Conservation (phyloP, 345 rosid species). For the Aquilaria sinensis region DNA sequence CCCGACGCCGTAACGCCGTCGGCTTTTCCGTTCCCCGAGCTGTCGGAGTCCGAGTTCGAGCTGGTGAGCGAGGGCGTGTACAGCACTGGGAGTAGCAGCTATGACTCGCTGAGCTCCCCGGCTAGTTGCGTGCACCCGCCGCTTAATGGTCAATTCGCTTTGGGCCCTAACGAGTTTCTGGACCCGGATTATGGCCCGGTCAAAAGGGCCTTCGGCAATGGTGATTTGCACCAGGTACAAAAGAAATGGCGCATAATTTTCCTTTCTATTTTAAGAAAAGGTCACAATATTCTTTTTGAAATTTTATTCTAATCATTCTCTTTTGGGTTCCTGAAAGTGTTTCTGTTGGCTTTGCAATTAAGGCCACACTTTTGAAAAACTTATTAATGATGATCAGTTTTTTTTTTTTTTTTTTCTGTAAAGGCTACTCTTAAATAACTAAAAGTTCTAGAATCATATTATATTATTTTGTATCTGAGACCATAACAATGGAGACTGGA, state of each 20-base stretch:
- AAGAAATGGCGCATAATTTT: too few relatives aligned
- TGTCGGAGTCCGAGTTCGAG: slow-evolving; percentile 17
- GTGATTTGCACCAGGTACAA: slow-evolving; percentile 57
- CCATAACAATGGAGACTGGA: background rate
- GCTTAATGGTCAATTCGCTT: slow-evolving; percentile 24
- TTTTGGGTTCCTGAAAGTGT: too few relatives aligned
- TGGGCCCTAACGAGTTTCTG: slow-evolving; percentile 24
- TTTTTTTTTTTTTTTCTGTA: background rate
- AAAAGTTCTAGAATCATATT: background rate
- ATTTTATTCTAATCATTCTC: too few relatives aligned
- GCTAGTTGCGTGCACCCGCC: slow-evolving; percentile 36
- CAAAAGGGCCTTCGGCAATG: slow-evolving; percentile 74
- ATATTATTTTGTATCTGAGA: background rate
- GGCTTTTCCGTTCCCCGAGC: slow-evolving; percentile 27
- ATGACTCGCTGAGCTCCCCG: slow-evolving; percentile 56
- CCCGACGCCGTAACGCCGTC: slow-evolving; percentile 21
- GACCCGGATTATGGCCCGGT: slow-evolving; percentile 50
- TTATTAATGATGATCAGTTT: too few relatives aligned
- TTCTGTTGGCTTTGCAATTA: too few relatives aligned
- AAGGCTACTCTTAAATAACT: background rate
- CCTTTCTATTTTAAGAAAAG: too few relatives aligned
- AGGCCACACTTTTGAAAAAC: too few relatives aligned
- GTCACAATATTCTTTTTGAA: too few relatives aligned
- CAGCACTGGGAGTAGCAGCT: slow-evolving; percentile 43
- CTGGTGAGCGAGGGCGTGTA: slow-evolving; percentile 16